Base-by-base conservation (phyloP, 75 land plant species). In the Cunninghamia lanceolata region DNA sequence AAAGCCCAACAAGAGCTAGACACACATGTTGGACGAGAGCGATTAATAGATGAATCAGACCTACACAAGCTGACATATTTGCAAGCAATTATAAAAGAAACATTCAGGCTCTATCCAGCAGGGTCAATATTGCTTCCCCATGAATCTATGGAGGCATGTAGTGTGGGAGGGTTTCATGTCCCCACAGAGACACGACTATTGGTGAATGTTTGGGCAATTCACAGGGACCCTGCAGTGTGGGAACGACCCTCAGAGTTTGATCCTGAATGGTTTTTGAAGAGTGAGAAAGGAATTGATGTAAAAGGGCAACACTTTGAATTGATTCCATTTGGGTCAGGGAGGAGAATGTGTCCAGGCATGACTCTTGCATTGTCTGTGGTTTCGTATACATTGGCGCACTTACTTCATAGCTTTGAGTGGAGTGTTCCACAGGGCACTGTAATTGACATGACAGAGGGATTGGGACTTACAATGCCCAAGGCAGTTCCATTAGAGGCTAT, bases 281-380 rank as follows among this genome's bases (percentile, higher is more conserved):
- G 35, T 8, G 1, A 10, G 30, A 56, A 4, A 19, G 36, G 3
- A 16, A 34, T 75, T 34, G 78, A 75, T 30, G 78, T 75, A 14
- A 16, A 38, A 35, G 42, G 42, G 19, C 78, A 54, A 28, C 43
- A 83, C 30, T 86, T 86, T 36, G 56, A 19, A 85, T 50, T 84
- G 32, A 82, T 86, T 11, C 86, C 87, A 21, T 86, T 86, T 39
- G 83, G 50, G 34, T 39, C 87, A 7, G 87, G 87, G 40, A 40
- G 86, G 25, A 32, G 87, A 42, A 50, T 30, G 34, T 86, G 86
- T 46, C 84, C 86, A 50, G 87, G 85, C 15, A 54, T 86, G 53
- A 16, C 14, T 25, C 59, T 86, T 28, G 87, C 70, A n/a, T 3
- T 53, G 30, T 13, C n/a, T 54, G 53, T n/a, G 30, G 45, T 85